Percentiles rank a stretch among this genome's conserved stretches.
These are phyloP conservation scores for Xylaria flabelliformis DNA, from an alignment of 495 filamentous ascomycete genomes.

Conservation along the genomic window DNA sequence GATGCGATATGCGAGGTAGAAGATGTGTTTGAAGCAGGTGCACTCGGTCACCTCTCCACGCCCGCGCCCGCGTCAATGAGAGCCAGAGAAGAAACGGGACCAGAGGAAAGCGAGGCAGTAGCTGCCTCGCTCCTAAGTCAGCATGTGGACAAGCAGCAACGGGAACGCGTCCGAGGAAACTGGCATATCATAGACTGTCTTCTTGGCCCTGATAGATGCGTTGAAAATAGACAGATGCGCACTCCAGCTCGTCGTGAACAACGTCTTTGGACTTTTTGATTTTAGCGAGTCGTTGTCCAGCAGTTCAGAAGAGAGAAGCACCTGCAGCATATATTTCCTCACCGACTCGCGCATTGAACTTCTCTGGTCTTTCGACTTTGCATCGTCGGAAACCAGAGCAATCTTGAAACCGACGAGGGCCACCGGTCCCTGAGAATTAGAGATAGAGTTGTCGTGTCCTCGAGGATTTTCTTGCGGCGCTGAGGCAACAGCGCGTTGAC, in stretches of 20 bases:
- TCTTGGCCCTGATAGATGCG: background rate
- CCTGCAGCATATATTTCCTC: background rate
- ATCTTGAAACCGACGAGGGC: background rate
- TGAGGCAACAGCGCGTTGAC: background rate
- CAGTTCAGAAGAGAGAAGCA: background rate
- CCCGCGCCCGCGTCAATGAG: background rate
- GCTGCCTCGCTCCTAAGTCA: background rate
- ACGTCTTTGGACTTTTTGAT: background rate
- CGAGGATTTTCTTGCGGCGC: background rate
- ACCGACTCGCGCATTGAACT: background rate
- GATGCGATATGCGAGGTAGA: background rate
- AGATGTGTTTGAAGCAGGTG: background rate
- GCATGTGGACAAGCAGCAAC: conserved; percentile 9
- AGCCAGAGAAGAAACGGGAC: background rate
- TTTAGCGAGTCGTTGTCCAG: background rate
- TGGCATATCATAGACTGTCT: background rate
- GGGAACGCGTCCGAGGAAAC: background rate
- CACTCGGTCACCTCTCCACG: background rate
- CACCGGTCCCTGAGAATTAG: background rate
- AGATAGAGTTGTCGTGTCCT: background rate
- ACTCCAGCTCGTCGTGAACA: background rate
- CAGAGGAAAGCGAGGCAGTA: background rate
- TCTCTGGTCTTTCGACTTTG: conserved; percentile 5
- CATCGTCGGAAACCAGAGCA: background rate
- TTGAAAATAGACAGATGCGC: conserved; percentile 1